Evolutionary conservation across 2,329 filamentous ascomycete genomes (phyloP), one percentile per base, ranked within the genome.

Genomic region (Fusarium buharicum): DNA sequence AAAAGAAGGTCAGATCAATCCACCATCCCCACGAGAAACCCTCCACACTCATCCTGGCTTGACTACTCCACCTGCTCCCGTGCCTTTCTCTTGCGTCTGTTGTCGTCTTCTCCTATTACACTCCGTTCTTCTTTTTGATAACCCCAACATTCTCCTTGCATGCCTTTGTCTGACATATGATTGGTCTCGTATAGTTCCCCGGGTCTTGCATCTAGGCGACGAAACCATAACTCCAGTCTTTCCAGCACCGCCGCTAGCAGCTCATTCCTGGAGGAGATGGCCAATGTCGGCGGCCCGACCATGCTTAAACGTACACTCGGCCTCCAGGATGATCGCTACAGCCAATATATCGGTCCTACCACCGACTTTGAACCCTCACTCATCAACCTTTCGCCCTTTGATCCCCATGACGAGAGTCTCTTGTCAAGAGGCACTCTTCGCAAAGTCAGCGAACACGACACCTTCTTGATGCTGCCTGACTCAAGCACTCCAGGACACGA

Each of bases 301-400:
- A 79, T 89, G 69, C 80, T 90, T 55, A 88, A 88, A 75, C 83
- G 86, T 72, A 90, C 88, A 14, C 80, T 95, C 55, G 91, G 91
- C 57, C 82, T 95, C 66, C 91, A 94, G 73, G 81, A 86, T 70
- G 89, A 92, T 74, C 87, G 90, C 59, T 92, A 90, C 74, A 92
- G 90, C 77, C 90, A 92, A 76, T 92, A 94, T 72, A 91, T 95
- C 68, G 91, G 91, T 22, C 86, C 90, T 55, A 94, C 90, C 46
- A 93, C 91, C 46, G 90, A 93, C 69, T 92, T 93, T 72, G 91
- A 95, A 73, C 90, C 90, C 14, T 89, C 89, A n/a, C 82, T 95
- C 50, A 91, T 94, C 76, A 90, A 91, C 68, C 82, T 94, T 18
- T 93, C 90, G 18, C 83, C 87, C 6, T 93, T 93, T 74, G 90